These are phyloP conservation scores for Emmonsiellopsis sp. DNA, from an alignment of 2,329 filamentous ascomycete genomes.

Conservation along the genomic window DNA sequence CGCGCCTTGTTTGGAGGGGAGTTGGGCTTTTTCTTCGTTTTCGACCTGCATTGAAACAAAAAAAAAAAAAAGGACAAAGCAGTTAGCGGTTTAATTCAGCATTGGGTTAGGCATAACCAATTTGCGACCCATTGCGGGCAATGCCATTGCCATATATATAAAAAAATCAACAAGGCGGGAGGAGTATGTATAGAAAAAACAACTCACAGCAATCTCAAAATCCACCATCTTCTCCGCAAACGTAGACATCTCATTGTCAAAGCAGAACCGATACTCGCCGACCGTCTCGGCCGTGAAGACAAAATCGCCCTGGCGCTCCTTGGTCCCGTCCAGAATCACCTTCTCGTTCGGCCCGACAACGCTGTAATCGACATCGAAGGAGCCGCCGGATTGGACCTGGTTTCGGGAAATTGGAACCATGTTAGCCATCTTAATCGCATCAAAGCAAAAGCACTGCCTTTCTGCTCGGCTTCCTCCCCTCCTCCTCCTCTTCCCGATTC, in stretches of 20 bases:
- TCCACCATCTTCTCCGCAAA: constrained; percentile 97
- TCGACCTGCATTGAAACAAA: constrained; percentile 57
- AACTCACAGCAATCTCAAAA: constrained; percentile 83
- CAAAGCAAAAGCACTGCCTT: background rate
- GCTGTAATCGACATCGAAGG: constrained; percentile 91
- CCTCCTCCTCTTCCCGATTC: background rate
- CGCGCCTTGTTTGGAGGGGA: constrained; percentile 82
- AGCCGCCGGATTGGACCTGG: constrained; percentile 94
- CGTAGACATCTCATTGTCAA: constrained; percentile 96
- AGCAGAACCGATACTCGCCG: constrained; percentile 95
- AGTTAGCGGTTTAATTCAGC: background rate
- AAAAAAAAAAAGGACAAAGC: background rate
- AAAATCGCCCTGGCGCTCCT: constrained; percentile 93
- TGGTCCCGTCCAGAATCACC: constrained; percentile 73
- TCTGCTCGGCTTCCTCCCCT: background rate
- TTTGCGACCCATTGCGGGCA: no score
- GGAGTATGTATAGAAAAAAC: constrained; percentile 1
- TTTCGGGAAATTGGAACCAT: background rate
- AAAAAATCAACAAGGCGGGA: background rate
- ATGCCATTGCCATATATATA: background rate
- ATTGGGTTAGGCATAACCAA: background rate
- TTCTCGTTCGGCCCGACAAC: constrained; percentile 75
- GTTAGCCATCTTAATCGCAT: background rate
- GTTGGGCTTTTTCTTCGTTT: constrained; percentile 70
- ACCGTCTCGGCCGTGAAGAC: constrained; percentile 85